A percentile compares a stretch with the other conserved stretches of the same genome.
Evolutionary conservation across 768 basidiomycete genomes (phyloP).

Genomic region (Tulasnella sp.): DNA sequence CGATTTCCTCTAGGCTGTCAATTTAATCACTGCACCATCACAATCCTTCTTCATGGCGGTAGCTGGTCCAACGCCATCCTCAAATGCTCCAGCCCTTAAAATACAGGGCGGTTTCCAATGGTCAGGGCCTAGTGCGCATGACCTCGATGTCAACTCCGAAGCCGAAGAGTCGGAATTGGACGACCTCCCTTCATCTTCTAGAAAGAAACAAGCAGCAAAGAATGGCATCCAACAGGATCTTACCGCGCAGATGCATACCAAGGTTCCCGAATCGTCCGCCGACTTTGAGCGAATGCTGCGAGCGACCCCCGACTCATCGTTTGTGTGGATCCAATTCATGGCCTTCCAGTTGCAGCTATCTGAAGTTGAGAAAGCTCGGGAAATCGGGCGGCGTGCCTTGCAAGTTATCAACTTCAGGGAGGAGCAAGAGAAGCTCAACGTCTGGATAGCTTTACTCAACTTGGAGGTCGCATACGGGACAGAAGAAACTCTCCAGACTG

Average conservation of each 20-base stretch:
- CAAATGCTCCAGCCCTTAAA: slow-evolving; percentile 23
- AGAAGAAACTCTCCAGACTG: slow-evolving; percentile 61
- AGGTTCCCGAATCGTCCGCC: slow-evolving; percentile 77
- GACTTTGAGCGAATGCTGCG: slow-evolving; percentile 92
- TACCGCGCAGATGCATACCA: slow-evolving; percentile 80
- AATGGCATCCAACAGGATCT: slow-evolving; percentile 62
- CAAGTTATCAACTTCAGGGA: slow-evolving; percentile 88
- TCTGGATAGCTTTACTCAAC: slow-evolving; percentile 95
- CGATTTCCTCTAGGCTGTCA: no score
- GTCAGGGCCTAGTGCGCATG: slow-evolving; percentile 34
- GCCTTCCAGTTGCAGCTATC: slow-evolving; percentile 96
- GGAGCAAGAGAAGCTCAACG: slow-evolving; percentile 89
- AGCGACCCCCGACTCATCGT: slow-evolving; percentile 93
- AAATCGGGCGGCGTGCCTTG: slow-evolving; percentile 74
- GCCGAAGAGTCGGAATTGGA: slow-evolving; percentile 33
- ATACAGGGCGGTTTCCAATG: slow-evolving; percentile 49
- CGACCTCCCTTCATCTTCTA: slow-evolving; percentile 21
- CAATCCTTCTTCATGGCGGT: slow-evolving; percentile 17
- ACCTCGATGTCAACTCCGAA: slow-evolving; percentile 29
- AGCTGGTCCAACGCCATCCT: not conserved
- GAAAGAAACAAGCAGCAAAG: slow-evolving; percentile 51
- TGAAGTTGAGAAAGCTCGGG: slow-evolving; percentile 88
- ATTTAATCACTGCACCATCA: no score
- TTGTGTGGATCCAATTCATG: slow-evolving; percentile 99
- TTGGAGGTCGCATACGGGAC: slow-evolving; percentile 89